These are phyloP conservation scores for Claviceps africana DNA, from an alignment of 2,329 filamentous ascomycete genomes.

Conservation along the genomic window DNA sequence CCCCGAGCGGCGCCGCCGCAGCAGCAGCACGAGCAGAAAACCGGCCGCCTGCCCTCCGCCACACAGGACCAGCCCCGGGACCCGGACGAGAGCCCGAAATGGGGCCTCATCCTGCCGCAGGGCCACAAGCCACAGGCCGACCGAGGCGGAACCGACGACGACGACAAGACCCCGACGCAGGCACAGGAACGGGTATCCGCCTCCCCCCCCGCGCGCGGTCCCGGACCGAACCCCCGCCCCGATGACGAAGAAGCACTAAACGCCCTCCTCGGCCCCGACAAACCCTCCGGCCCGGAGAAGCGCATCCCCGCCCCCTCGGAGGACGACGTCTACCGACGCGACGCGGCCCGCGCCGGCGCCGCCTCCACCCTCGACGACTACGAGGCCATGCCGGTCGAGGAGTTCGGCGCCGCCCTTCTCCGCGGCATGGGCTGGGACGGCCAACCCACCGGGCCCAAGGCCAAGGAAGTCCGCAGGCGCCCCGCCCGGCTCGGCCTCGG, in stretches of 20 bases:
- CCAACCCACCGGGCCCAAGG: constrained; percentile 36
- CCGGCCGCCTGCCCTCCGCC: constrained; percentile 5
- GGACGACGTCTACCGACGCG: constrained; percentile 53
- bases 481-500: constrained; percentile 79
- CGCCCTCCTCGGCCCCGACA: constrained; percentile 46
- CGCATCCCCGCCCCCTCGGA: constrained; percentile 43
- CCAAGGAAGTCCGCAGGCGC: constrained; percentile 54
- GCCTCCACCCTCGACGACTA: constrained; percentile 71
- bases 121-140: constrained; percentile 16
- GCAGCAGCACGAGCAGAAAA: constrained; percentile 20
- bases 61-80: not conserved
- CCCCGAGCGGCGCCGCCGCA: constrained; percentile 40
- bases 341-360: constrained; percentile 59
- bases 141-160: not conserved
- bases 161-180: not conserved
- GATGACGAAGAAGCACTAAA: constrained; percentile 46
- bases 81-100: constrained; percentile 20
- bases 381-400: constrained; percentile 77
- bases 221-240: not conserved
- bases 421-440: constrained; percentile 93
- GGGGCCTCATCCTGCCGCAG: constrained; percentile 35
- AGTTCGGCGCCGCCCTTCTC: constrained; percentile 82
- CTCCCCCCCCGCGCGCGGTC: not conserved
- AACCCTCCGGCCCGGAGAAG: constrained; percentile 22
- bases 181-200: not conserved